Evolutionary conservation across 345 rosid genomes (phyloP), one percentile per base, ranked within the genome.

Genomic region (Brassica cretica): DNA sequence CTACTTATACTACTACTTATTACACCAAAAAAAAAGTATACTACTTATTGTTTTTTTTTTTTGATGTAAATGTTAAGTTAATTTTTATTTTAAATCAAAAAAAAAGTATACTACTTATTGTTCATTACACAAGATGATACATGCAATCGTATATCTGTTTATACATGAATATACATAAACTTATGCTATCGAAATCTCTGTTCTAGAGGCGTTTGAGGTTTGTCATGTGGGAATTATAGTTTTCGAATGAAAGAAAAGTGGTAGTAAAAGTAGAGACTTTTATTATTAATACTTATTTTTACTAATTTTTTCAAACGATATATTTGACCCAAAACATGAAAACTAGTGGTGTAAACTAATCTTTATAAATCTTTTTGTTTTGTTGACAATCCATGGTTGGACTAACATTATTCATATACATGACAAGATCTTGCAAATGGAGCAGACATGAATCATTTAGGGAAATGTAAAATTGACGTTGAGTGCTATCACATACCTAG

Each of bases 401-500:
- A 62, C 66, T 62, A 62, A 62, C 64, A 61, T 61, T 5, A 27
- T 61, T 59, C 15, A 61, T 12, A 27, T 61, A 18, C n/a, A 61
- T 6, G 66, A 5, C 29, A 65, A 65, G 69, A 19, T 37, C 32
- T 66, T 37, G 32, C 70, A 66, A 19, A 66, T 49, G 55, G 55
- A 5, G 55, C 7, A 2, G 55, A 14, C 55, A 6, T 59, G 66
- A 71, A 71, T 59, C 56, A 37, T 37, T 0, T 2, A 37, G 75
- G 75, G 24, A 30, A 24, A 39, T 39, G 75, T 25, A 66, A 60
- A 56, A 59, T 58, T 14, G 15, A 37, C 25, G 39, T 71, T n/a
- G 75, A 71, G 24, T 71, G 75, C 11, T 6, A 62, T 7, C 6
- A 9, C 35, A 27, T 62, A 39, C 19, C 5, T 60, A 24, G 64